Base-by-base conservation (phyloP, 257 asterid species). In the Perilla frutescens region DNA sequence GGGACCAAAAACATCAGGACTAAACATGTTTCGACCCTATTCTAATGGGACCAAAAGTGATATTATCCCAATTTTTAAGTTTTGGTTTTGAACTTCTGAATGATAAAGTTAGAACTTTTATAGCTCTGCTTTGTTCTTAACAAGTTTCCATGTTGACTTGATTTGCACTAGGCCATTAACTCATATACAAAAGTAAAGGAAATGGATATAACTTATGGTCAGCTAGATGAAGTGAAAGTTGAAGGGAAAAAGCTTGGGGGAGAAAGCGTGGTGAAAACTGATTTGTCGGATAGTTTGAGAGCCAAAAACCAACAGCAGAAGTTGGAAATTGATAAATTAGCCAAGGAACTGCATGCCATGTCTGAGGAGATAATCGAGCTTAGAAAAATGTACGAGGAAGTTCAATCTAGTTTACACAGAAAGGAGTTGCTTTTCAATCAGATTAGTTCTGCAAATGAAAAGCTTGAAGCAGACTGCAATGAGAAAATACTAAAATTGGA, bases 361-460 rank as follows among this genome's bases (percentile, higher is more conserved):
- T 76, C 84, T 8, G 83, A 51, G 61, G 86, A 81, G 61, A 83
- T 85, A 81, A 66, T 37, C 31, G 83, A 76, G 59, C 71, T 74
- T 9, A 76, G 79, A 77, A 76, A 65, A 64, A 47, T 79, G 50
- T 83, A 62, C 3, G 75, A 81, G 69, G 79, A 85, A 7, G 86
- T 83, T 31, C 85, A 85, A n/a, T 81, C 81, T 73, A 77, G 73
- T 77, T 62, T 83, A 72, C 74, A 66, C 53, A 67, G 57, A 41
- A 83, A 81, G 79, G 87, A 85, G 66, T 62, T 73, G 77, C 36
- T 71, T 60, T 71, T 80, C 57, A 75, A 81, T 77, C 80, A 83
- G 80, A 77, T 81, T 37, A 76, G 26, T 76, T 74, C 78, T 57
- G 72, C 76, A 58, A 82, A 62, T 64, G 84, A 71, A 63, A 83